Evolutionary conservation across 2,329 filamentous ascomycete genomes (phyloP).

Genomic region (Aspergillus tanneri): DNA sequence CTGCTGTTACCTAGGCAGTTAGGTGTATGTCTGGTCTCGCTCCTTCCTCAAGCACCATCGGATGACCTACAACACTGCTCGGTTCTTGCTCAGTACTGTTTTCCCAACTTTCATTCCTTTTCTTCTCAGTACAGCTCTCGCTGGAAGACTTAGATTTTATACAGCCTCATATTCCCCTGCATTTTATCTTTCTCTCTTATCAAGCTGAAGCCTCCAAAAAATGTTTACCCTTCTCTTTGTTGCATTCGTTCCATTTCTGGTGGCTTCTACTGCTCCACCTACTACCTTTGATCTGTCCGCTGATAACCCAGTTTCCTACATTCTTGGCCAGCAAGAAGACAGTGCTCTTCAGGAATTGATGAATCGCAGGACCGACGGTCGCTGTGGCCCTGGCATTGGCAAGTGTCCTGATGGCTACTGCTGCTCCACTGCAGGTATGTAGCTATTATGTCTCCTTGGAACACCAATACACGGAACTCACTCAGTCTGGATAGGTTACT

Average conservation of each 20-base stretch:
- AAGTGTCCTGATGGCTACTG: conserved; percentile 37
- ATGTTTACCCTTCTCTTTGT: conserved; percentile 25
- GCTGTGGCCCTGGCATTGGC: conserved; percentile 38
- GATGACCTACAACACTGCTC: too few species aligned
- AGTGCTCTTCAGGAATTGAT: conserved; percentile 7
- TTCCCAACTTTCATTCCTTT: not conserved
- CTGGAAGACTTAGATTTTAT: not conserved
- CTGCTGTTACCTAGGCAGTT: too few species aligned
- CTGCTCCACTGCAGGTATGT: conserved; percentile 41
- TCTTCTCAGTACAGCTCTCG: not conserved
- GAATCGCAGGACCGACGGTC: conserved; percentile 22
- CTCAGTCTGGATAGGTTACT: conserved; percentile 33
- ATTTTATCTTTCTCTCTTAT: conserved; percentile 9
- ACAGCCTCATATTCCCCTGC: conserved; percentile 1
- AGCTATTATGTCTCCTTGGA: not conserved
- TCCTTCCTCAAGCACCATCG: too few species aligned
- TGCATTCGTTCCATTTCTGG: conserved; percentile 14
- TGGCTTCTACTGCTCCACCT: conserved; percentile 14
- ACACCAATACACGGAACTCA: not conserved
- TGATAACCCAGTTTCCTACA: conserved; percentile 6
- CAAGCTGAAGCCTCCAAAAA: conserved; percentile 9
- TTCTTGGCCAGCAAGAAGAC: conserved; percentile 1
- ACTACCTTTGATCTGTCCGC: conserved; percentile 7
- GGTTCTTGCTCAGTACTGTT: too few species aligned
- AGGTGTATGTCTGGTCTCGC: too few species aligned